A percentile compares a stretch with the other conserved stretches of the same genome.
phyloP scores from a whole-genome alignment of 73 alveolate species.

The Urostyla sp. region DNA sequence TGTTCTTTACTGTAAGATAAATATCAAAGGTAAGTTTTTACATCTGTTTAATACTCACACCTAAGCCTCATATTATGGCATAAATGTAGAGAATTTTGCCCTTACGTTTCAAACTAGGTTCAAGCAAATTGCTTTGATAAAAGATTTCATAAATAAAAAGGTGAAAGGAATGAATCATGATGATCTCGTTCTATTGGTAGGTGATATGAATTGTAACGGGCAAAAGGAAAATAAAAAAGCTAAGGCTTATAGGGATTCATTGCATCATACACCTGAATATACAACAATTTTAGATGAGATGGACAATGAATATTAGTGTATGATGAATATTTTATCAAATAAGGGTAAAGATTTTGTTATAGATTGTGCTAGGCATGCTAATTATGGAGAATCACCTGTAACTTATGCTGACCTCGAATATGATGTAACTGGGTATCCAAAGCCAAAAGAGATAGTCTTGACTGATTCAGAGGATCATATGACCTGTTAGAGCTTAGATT shows the following conservation, averaged over 20 bases:
- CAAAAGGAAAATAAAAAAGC: constrained; percentile 47
- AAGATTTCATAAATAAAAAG: constrained; percentile 64
- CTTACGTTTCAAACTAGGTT: constrained; percentile 71
- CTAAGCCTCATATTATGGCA: constrained; percentile 87
- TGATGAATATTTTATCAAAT: constrained; percentile 66
- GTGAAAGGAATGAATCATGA: constrained; percentile 61
- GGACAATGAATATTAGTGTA: constrained; percentile 65
- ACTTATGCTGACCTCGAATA: constrained; percentile 77
- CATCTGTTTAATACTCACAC: constrained; percentile 92
- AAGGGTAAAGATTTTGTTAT: constrained; percentile 77
- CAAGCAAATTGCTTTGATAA: constrained; percentile 63
- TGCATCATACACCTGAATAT: constrained; percentile 50
- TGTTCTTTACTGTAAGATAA: constrained; percentile 83
- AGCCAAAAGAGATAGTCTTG: constrained; percentile 71
- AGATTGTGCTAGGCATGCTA: constrained; percentile 72
- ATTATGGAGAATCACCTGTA: constrained; percentile 65
- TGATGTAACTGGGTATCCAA: constrained; percentile 61
- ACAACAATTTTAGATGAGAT: background rate
- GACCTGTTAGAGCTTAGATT: constrained; percentile 79
- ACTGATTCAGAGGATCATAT: constrained; percentile 77
- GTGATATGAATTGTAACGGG: constrained; percentile 90
- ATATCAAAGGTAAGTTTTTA: constrained; percentile 60
- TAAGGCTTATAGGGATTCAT: constrained; percentile 32
- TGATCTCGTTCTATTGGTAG: constrained; percentile 74
- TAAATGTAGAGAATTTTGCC: constrained; percentile 32